Evolutionary conservation across 1,139 yeast genomes (phyloP).

Genomic region (Geotrichum klebahnii): DNA sequence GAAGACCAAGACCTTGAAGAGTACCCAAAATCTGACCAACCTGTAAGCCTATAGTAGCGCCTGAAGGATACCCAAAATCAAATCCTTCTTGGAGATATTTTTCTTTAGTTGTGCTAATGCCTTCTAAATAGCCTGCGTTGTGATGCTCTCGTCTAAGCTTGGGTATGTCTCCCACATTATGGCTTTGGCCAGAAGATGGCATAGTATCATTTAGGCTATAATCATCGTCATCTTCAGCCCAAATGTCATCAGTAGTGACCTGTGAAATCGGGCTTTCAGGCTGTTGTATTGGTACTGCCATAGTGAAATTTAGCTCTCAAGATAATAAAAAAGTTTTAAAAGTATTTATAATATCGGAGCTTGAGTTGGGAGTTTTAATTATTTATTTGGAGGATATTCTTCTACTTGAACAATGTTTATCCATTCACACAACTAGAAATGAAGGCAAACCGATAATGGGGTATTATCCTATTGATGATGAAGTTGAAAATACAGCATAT

Average conservation of each 20-base stretch:
- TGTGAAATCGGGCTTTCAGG: neutral
- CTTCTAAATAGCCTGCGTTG: conserved; percentile 82
- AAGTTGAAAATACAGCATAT: neutral
- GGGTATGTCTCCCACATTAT: conserved; percentile 12
- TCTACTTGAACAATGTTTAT: too few relatives aligned
- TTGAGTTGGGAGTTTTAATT: too few relatives aligned
- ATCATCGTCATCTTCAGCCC: conserved; percentile 23
- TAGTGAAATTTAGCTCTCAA: neutral
- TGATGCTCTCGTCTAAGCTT: conserved; percentile 54
- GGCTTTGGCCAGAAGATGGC: neutral
- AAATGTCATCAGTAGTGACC: conserved; percentile 20
- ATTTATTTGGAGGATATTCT: too few relatives aligned
- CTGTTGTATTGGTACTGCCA: conserved; percentile 1
- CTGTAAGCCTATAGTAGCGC: conserved; percentile 62
- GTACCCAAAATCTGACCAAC: conserved; percentile 66
- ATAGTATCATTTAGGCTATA: neutral
- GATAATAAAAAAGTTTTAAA: too few relatives aligned
- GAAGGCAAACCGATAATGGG: too few relatives aligned
- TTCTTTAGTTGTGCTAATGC: conserved; percentile 68
- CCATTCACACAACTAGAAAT: too few relatives aligned
- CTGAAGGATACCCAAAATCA: conserved; percentile 71
- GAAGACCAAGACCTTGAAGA: conserved; percentile 36
- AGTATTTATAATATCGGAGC: too few relatives aligned
- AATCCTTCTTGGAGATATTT: conserved; percentile 71
- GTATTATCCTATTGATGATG: too few relatives aligned